phyloP scores from a whole-genome alignment of 176 grass and related monocot genomes.

The Oryza australiensis region DNA sequence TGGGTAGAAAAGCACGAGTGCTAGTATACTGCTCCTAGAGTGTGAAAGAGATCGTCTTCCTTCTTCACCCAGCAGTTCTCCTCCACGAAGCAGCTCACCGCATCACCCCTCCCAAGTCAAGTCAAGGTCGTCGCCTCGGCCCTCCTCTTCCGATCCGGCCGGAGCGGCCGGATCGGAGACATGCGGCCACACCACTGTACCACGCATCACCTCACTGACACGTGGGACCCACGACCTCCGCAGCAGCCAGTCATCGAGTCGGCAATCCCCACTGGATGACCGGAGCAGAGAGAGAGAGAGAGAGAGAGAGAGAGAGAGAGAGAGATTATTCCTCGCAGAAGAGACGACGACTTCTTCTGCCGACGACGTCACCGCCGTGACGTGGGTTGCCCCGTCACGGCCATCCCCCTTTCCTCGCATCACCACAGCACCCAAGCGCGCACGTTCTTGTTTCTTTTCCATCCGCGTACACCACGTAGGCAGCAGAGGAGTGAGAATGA shows the following conservation, averaged over 20 bases:
- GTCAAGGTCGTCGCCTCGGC: background rate
- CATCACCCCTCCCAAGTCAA: background rate
- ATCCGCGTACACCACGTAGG: background rate
- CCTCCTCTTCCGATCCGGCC: background rate
- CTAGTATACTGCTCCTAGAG: no score
- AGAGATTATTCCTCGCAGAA: background rate
- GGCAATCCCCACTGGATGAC: background rate
- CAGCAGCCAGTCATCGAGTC: background rate
- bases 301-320: no score
- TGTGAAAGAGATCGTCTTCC: no score
- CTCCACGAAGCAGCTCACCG: background rate
- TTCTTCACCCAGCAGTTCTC: no score
- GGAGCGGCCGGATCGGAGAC: background rate
- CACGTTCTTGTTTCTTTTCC: slow-evolving; percentile 10
- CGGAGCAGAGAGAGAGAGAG: no score
- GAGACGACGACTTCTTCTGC: background rate
- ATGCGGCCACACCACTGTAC: background rate
- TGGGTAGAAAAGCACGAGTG: background rate
- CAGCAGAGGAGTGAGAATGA: background rate
- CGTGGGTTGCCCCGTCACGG: slow-evolving; percentile 29
- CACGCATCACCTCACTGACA: background rate
- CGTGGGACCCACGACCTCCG: background rate
- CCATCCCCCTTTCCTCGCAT: background rate
- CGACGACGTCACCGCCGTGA: slow-evolving; percentile 35
- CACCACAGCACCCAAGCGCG: slow-evolving; percentile 1